These are phyloP conservation scores for Chrysophaeum taylorii DNA, from an alignment of 352 stramenopile genomes.

Conservation along the genomic window DNA sequence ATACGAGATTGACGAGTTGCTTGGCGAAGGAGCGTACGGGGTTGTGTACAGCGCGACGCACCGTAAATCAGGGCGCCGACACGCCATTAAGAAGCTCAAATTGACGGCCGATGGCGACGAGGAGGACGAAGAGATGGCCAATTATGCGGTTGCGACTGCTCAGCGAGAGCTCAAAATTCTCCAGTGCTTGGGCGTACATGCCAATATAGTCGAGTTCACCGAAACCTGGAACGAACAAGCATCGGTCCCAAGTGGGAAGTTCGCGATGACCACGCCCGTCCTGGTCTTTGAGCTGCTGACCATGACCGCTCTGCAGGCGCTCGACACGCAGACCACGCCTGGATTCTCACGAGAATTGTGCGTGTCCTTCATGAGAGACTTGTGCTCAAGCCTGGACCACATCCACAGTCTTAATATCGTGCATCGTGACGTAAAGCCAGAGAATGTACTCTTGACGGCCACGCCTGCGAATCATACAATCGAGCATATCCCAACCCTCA, in stretches of 20 bases:
- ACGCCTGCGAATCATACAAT: neutral
- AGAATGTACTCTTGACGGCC: constrained; percentile 64
- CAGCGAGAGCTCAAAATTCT: constrained; percentile 35
- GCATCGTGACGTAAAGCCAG: constrained; percentile 69
- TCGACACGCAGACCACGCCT: constrained; percentile 28
- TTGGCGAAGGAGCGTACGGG: constrained; percentile 37
- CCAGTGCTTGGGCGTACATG: constrained; percentile 36
- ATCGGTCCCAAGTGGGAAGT: constrained; percentile 47
- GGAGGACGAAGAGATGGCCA: constrained; percentile 21
- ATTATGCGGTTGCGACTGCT: constrained; percentile 22
- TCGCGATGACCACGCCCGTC: neutral
- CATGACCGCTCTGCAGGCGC: constrained; percentile 58
- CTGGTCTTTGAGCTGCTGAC: constrained; percentile 71
- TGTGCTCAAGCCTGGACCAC: constrained; percentile 62
- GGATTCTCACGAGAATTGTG: neutral
- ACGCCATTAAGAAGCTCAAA: constrained; percentile 82
- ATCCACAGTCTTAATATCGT: constrained; percentile 71
- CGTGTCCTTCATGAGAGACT: constrained; percentile 59
- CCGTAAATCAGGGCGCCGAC: constrained; percentile 62
- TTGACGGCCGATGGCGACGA: constrained; percentile 72
- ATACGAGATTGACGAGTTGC: constrained; percentile 25
- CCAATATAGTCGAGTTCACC: constrained; percentile 69
- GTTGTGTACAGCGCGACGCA: constrained; percentile 35
- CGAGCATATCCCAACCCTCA: constrained; percentile 52
- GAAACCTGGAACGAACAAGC: constrained; percentile 68